phyloP scores from a whole-genome alignment of 1,284 basidiomycete species.

The Apiotrichum siamense region DNA sequence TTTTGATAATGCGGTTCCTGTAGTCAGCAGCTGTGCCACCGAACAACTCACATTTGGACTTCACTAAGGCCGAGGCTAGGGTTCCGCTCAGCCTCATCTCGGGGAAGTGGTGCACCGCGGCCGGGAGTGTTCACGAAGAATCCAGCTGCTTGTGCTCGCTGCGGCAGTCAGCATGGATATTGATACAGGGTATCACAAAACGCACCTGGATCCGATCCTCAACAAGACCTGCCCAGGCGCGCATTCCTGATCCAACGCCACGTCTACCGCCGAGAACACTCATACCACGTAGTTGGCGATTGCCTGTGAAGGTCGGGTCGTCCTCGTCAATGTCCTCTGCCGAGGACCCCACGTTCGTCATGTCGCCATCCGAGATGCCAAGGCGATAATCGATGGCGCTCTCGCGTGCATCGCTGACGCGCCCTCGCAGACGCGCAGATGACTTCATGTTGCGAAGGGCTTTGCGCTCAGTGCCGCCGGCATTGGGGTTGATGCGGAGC shows the following conservation, averaged over 20 bases:
- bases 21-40: not conserved
- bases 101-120: slow-evolving; percentile 63
- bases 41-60: slow-evolving; percentile 56
- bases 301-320: slow-evolving; percentile 50
- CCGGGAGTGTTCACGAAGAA: slow-evolving; percentile 68
- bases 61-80: slow-evolving; percentile 62
- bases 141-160: slow-evolving; percentile 52
- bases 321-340: slow-evolving; percentile 54
- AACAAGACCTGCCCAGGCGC: slow-evolving; percentile 67
- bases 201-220: slow-evolving; percentile 67
- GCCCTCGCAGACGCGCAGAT: slow-evolving; percentile 53
- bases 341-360: slow-evolving; percentile 24
- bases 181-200: not conserved
- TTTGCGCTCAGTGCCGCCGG: slow-evolving; percentile 54
- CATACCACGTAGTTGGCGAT: slow-evolving; percentile 51
- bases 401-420: slow-evolving; percentile 63
- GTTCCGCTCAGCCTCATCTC: slow-evolving; percentile 63
- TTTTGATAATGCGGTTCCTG: slow-evolving; percentile 74
- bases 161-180: not conserved
- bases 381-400: slow-evolving; percentile 67
- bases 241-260: slow-evolving; percentile 51
- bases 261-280: slow-evolving; percentile 38
- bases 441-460: slow-evolving; percentile 55
- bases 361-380: slow-evolving; percentile 50
- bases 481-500: slow-evolving; percentile 39